Base-by-base conservation (phyloP, 257 asterid genomes). In the Catharanthus roseus region DNA sequence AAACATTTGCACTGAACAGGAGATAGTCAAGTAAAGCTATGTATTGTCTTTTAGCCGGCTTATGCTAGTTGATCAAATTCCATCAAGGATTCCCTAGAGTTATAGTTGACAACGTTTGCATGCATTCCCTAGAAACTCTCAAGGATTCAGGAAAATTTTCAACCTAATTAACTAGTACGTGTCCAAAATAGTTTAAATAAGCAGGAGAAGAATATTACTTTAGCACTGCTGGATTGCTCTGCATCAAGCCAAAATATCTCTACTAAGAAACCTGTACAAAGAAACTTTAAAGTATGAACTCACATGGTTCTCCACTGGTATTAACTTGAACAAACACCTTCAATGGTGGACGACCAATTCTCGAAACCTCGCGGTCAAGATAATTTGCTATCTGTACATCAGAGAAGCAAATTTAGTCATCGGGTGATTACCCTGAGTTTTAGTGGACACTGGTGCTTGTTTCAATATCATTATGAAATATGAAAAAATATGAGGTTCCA, bases 251-350 rank as follows among this genome's bases (percentile, higher is more conserved):
- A 21, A 71, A 38, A 41, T 70, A 67, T 45, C 44, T 71, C 69
- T 56, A 76, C 33, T 67, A 69, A 55, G 31, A 8, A 60, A 16
- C 42, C n/a, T 39, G 33, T 19, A 7, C 29, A 42, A 4, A 45
- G 51, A 63, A 28, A 67, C 28, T 47, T 42, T 72, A 11, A 58
- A 61, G 38, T 45, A 45, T 42, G 67, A 72, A 86, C 97, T 84
- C 83, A 91, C 97, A 91, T 80, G 54, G 86, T 85, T 91, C 97
- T 79, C 97, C 96, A 10, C 96, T 89, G 66, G 97, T 86, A 83
- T 91, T 91, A 75, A 89, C 97, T 78, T 91, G 97, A 71, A 91
- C 90, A 86, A 91, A 74, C 62, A 91, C 89, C 81, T 85, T 89
- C 80, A 91, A 71, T 69, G 93, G 96, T 63, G 72, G 85, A 80